Base-by-base conservation (phyloP, 805 yeast genomes). In the Dipodascopsis tothii region DNA sequence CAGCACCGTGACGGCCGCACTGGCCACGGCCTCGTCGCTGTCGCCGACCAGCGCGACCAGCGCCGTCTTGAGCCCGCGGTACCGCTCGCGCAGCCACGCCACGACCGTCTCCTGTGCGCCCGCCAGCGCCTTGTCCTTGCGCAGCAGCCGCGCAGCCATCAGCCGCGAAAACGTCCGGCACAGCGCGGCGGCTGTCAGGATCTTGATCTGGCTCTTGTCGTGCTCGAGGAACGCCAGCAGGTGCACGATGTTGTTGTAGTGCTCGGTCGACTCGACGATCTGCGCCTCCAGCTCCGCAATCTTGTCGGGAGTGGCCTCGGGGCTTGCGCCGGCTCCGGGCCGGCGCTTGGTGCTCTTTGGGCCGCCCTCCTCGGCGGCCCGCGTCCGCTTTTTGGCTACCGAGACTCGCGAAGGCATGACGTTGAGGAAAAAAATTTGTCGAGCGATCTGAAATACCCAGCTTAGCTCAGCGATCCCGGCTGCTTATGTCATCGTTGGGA, bases 1-100 rank as follows among this genome's bases (percentile, higher is more conserved):
- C 19, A 53, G 41, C 21, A 60, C 47, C 14, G 58, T 45, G 27
- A 61, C 23, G 18, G 55, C 45, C 21, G 56, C 33, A 20, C 48
- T 64, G 52, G 68, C 60, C 5, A 79, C 75, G 33, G 68, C 69
- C 27, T 72, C 69, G 17, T 68, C 59, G 2, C 65, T 56, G 2
- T 63, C 52, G n/a, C 61, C 61, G 51, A 81, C 61, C 39, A 74
- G 60, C 14, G 61, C 59, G 21, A 73, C 57, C 20, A 82, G 47
- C 25, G 63, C 58, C 3, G 54, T 54, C 55, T 80, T 77, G 64
- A 67, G 83, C 19, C 65, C 62, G 32, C 71, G 71, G 63, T 83
- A 83, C 43, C 73, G 71, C 39, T 73, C 71, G 43, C 68, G 67
- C 32, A 84, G 60, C 90, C 94, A 84, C 51, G 71, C 68, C 27